Evolutionary conservation across 176 grass and related monocot genomes (phyloP), one percentile per base, ranked within the genome.

Genomic region (Musa schizocarpa): DNA sequence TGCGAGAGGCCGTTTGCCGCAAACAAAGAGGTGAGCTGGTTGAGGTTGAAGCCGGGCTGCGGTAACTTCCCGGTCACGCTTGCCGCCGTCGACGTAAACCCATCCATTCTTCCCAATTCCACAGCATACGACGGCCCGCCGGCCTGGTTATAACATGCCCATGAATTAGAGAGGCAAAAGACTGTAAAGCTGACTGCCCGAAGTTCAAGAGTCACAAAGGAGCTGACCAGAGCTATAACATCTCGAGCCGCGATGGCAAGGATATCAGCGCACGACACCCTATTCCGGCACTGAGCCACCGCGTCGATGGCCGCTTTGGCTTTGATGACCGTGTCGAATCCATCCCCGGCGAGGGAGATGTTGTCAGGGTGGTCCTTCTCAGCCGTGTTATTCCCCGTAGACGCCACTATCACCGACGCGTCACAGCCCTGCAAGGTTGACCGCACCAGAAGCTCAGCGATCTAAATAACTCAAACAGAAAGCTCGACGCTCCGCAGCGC

Each of bases 101-200:
- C 94, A 43, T 97, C 88, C 83, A 93, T 25, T 75, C 94, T 75
- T 25, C 93, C 94, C 50, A 97, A 74, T 79, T 93, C 94, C 74
- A 97, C 90, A 2, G 76, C 56, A 75, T 93, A 97, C 61, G 86
- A 77, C 54, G 90, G 94, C 63, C 88, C 88, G 21, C 88, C 94
- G 22, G 90, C 74, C 94, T 97, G 53, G 20, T n/a, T 21, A 14
- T 7, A n/a, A n/a, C 48, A 8, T 3, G 13, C 26, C 13, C 9
- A 3, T 10, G 3, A 69, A 1, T 69, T 48, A 5, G 13, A 14
- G 25, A 16, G 12, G 13, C 66, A 9, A 14, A 69, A 16, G 13
- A 48, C 1, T 17, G 66, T n/a, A 17, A 62, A 58, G 17, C 17
- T 12, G 14, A 17, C 19, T 21, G 14, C 57, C 20, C 20, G 57